Conservation (phyloP, 805 yeast species). For the Wickerhamiella spandovensis region DNA sequence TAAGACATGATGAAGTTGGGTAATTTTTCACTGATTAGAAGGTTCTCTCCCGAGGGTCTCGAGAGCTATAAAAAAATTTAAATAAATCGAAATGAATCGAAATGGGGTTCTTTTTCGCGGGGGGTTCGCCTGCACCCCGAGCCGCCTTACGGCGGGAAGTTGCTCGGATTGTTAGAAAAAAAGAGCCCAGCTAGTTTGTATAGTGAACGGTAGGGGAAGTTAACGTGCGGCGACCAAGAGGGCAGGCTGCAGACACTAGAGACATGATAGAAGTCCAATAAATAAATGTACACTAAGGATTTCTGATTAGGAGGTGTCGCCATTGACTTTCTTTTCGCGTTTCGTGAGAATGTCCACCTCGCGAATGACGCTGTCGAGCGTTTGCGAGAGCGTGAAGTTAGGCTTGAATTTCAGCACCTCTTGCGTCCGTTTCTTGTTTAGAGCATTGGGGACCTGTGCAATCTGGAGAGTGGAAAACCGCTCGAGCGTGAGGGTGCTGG, state of each 20-base stretch:
- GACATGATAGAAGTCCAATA: neutral
- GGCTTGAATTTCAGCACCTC: conserved; percentile 13
- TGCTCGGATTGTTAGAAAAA: no score
- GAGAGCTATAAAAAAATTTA: no score
- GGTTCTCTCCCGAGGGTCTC: no score
- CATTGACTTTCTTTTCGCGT: neutral
- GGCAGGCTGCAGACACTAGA: neutral
- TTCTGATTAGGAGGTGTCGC: neutral
- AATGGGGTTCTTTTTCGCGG: no score
- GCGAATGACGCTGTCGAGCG: conserved; percentile 13
- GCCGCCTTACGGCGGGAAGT: no score
- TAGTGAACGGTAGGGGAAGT: no score
- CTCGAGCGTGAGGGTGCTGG: conserved; percentile 16
- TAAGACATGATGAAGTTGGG: conserved; percentile 1
- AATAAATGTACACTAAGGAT: neutral
- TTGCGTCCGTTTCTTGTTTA: conserved; percentile 10
- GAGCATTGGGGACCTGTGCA: conserved; percentile 17
- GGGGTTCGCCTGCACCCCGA: no score
- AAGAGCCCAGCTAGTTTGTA: no score
- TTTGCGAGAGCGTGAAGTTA: conserved; percentile 16
- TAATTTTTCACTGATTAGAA: neutral
- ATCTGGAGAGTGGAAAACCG: conserved; percentile 18
- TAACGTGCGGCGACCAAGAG: no score
- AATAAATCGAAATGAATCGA: no score
- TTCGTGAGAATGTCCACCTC: conserved; percentile 7